Percentiles rank a stretch among this genome's conserved stretches.
Conservation (phyloP, 495 filamentous ascomycete species). For the Penicillium parvum region DNA sequence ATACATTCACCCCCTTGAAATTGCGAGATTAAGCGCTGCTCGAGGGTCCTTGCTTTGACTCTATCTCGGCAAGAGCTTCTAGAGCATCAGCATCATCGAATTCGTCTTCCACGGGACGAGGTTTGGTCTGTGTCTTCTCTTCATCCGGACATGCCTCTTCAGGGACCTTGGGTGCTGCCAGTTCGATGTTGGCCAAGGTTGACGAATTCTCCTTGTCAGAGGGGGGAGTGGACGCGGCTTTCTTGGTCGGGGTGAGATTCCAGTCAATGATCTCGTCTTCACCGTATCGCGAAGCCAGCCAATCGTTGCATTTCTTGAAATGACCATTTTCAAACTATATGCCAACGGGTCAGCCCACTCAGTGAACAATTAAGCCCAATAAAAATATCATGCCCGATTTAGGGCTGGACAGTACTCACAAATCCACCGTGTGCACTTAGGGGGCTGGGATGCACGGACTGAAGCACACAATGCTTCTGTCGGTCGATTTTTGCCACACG, state of each 20-base stretch:
- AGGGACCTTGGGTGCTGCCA: neutral
- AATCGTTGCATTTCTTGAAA: slow-evolving; percentile 85
- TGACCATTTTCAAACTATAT: slow-evolving; percentile 85
- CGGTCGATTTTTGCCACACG: slow-evolving; percentile 65
- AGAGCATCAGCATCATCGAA: slow-evolving; percentile 41
- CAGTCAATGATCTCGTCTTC: slow-evolving; percentile 78
- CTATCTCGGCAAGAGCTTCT: slow-evolving; percentile 36
- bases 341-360: too few relatives aligned
- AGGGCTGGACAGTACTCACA: slow-evolving; percentile 32
- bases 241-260: slow-evolving; percentile 54
- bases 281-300: slow-evolving; percentile 76
- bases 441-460: slow-evolving; percentile 87
- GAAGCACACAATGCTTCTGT: slow-evolving; percentile 70
- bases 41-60: slow-evolving; percentile 7
- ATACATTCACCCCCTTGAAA: neutral
- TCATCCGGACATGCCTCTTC: slow-evolving; percentile 7
- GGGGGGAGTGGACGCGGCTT: slow-evolving; percentile 10
- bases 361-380: too few relatives aligned
- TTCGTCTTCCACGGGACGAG: slow-evolving; percentile 19
- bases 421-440: slow-evolving; percentile 76
- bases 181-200: slow-evolving; percentile 4
- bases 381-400: too few relatives aligned
- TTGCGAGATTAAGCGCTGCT: neutral
- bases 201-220: slow-evolving; percentile 21
- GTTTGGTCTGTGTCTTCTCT: neutral